phyloP scores from a whole-genome alignment of 345 rosid species.

The Populus davidiana region DNA sequence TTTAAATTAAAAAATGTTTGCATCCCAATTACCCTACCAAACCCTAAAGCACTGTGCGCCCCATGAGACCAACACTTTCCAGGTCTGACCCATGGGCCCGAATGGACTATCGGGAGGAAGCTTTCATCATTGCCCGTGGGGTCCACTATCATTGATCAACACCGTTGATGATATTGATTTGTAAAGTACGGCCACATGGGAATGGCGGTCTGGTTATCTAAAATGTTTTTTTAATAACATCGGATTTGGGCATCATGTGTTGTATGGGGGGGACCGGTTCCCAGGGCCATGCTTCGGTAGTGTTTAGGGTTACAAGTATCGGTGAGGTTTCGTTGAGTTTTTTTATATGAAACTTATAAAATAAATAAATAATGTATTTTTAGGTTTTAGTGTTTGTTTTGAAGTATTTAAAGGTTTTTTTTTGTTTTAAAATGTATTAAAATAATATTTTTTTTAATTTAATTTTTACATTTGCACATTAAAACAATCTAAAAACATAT shows the following conservation, averaged over 20 bases:
- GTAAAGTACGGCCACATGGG: background rate
- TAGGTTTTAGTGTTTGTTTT: too few relatives aligned
- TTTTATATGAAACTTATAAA: too few relatives aligned
- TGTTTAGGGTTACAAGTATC: too few relatives aligned
- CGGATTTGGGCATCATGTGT: background rate
- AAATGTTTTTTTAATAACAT: background rate
- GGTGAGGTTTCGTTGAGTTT: too few relatives aligned
- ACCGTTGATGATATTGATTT: background rate
- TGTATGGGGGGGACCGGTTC: background rate
- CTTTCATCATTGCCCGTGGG: background rate
- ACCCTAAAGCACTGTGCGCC: slow-evolving; percentile 1
- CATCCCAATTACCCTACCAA: background rate
- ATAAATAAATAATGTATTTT: too few relatives aligned
- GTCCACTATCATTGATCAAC: background rate
- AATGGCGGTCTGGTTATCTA: background rate
- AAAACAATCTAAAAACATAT: too few relatives aligned
- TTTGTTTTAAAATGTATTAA: too few relatives aligned
- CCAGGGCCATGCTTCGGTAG: too few relatives aligned
- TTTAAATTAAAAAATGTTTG: background rate
- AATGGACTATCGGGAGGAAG: background rate
- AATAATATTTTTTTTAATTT: too few relatives aligned
- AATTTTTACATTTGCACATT: fast-evolving
- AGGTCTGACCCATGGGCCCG: background rate
- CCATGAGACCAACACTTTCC: slow-evolving; percentile 6
- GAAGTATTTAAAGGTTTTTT: too few relatives aligned